phyloP scores from a whole-genome alignment of 2,329 filamentous ascomycete genomes.

The Fonsecaea pugnacius region DNA sequence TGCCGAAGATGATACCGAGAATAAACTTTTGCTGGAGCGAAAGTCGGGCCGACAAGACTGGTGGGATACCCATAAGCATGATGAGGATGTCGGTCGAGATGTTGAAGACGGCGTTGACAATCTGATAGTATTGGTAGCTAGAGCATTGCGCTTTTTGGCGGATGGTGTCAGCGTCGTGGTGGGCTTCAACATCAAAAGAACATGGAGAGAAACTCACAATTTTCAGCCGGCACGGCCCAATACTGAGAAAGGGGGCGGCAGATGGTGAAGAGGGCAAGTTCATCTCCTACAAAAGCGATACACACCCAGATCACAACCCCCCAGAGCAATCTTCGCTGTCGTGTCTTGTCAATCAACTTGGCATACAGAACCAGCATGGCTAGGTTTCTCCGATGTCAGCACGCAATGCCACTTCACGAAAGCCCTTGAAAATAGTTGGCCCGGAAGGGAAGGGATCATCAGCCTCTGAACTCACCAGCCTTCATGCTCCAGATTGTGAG shows the following conservation, averaged over 20 bases:
- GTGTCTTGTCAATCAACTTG: conserved; percentile 23
- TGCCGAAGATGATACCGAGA: conserved; percentile 49
- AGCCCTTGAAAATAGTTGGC: conserved; percentile 58
- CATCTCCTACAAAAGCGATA: conserved; percentile 54
- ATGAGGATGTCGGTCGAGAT: conserved; percentile 52
- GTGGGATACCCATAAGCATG: conserved; percentile 50
- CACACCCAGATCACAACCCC: conserved; percentile 51
- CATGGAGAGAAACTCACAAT: conserved; percentile 30
- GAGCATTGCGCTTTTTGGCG: conserved; percentile 44
- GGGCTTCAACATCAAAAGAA: background rate
- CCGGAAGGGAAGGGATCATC: background rate
- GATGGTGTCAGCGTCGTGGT: background rate
- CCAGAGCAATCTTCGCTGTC: conserved; percentile 39
- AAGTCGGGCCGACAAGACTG: conserved; percentile 48
- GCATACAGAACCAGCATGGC: conserved; percentile 12
- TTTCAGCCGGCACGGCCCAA: conserved; percentile 52
- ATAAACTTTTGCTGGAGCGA: conserved; percentile 51
- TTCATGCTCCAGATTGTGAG: conserved; percentile 59
- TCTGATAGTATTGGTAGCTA: conserved; percentile 52
- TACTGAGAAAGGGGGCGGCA: conserved; percentile 56
- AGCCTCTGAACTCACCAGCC: conserved; percentile 33
- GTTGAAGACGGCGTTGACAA: conserved; percentile 53
- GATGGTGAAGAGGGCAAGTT: conserved; percentile 57
- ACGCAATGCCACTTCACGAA: conserved; percentile 52
- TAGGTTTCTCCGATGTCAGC: conserved; percentile 4